Evolutionary conservation across 305 asterid species (phyloP).

Genomic region (Ilex paraguariensis): DNA sequence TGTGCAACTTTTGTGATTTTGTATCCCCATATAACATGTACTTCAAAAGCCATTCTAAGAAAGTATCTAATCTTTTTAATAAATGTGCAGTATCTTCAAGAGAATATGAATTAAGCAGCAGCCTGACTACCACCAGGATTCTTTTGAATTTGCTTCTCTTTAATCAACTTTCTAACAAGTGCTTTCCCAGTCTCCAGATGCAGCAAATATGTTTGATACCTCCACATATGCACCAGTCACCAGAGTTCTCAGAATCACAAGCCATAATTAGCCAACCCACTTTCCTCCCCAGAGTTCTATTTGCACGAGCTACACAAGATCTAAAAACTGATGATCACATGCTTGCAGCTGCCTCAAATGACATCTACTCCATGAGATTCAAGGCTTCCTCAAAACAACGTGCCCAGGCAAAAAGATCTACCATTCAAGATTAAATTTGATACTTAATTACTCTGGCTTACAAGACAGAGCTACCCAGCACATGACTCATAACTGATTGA

Average conservation of each 20-base stretch:
- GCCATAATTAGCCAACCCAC: constrained; percentile 48
- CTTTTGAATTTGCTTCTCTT: constrained; percentile 47
- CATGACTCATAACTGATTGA: too few species aligned
- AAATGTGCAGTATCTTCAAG: too few species aligned
- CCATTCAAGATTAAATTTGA: constrained; percentile 59
- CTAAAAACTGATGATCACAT: constrained; percentile 76
- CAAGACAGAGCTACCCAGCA: too few species aligned
- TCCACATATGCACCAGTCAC: constrained; percentile 73
- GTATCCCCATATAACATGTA: too few species aligned
- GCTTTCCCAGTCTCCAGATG: constrained; percentile 73
- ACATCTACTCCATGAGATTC: constrained; percentile 45
- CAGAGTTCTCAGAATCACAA: constrained; percentile 66
- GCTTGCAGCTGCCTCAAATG: constrained; percentile 51
- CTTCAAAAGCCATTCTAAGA: too few species aligned
- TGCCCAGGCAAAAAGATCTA: constrained; percentile 70
- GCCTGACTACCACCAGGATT: constrained; percentile 76
- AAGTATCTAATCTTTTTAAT: too few species aligned
- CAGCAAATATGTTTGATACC: constrained; percentile 64
- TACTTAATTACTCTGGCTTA: too few species aligned
- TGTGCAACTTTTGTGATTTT: too few species aligned
- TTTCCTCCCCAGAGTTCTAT: constrained; percentile 43
- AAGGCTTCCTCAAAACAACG: constrained; percentile 64
- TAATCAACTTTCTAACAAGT: constrained; percentile 60
- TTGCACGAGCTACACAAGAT: constrained; percentile 63
- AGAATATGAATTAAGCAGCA: constrained; percentile 4